Evolutionary conservation across 306 rosid genomes (phyloP).

Genomic region (Carpinus fangiana): DNA sequence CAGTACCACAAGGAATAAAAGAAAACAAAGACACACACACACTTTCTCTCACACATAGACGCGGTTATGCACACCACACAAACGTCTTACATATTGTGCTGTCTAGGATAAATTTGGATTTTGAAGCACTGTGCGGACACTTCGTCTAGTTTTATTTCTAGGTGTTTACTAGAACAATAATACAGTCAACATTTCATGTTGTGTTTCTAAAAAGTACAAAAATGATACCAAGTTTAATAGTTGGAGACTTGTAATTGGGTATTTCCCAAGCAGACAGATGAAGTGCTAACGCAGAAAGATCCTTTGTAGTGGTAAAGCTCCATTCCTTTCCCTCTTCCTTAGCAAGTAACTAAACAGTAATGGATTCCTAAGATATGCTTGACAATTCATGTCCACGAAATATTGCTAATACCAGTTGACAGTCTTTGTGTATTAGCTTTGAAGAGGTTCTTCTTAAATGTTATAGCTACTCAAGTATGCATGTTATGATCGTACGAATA

Average conservation of each 20-base stretch:
- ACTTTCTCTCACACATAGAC: background rate
- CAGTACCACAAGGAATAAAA: background rate
- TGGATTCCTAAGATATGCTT: background rate
- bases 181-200: constrained; percentile 16
- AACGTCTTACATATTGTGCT: background rate
- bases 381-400: background rate
- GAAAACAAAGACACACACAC: background rate
- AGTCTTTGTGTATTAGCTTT: background rate
- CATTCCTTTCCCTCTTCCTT: background rate
- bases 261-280: constrained; percentile 15
- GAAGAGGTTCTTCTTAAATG: background rate
- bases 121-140: background rate
- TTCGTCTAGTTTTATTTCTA: background rate
- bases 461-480: background rate
- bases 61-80: background rate
- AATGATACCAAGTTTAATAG: background rate
- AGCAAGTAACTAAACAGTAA: background rate
- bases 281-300: background rate
- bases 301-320: background rate
- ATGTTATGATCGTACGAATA: background rate
- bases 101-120: background rate
- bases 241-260: constrained; percentile 8
- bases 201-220: constrained; percentile 10
- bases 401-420: background rate
- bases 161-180: constrained; percentile 7